Base-by-base conservation (phyloP, 257 asterid genomes). In the Solanum neorickii region DNA sequence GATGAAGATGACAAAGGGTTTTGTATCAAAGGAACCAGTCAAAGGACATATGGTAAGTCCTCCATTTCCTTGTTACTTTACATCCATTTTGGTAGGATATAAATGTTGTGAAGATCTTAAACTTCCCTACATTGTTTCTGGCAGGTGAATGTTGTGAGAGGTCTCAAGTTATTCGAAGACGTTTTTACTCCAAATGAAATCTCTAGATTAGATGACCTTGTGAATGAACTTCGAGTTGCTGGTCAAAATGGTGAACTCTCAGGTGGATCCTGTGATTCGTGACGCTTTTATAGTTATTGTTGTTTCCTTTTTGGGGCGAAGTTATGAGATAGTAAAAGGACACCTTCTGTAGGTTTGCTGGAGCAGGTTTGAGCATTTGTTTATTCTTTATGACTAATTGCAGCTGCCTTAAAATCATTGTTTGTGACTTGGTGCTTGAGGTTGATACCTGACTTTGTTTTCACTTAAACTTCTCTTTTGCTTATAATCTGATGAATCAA, bases 191-290 rank as follows among this genome's bases (percentile, higher is more conserved):
- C 91, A 27, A 87, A 86, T 83, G 98, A 95, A 94, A 93, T 97
- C 87, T 91, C 96, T 69, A 97, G 94, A 90, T 91, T 97, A 93
- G 93, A 90, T 85, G 95, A 95, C 91, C 94, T 94, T 88, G 98
- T 94, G 91, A 93, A 89, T 89, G 98, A 94, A 87, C 96, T 97
- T 88, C 95, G 98, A 87, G 94, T 91, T 87, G 96, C 99, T 92
- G 99, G 99, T 89, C 95, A 91, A 92, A 95, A 93, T 87, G 99
- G 98, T 84, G 96, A 95, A 94, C 98, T 97, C 95, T 94, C 98
- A 95, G 99, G 99, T 94, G 98, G 96, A 89, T 91, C 95, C 94
- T 89, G 94, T 94, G 98, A 94, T 92, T 89, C 95, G 94, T 93
- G 95, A 94, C 93, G 96, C 95, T 94, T 94, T 93, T 92, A 93